Evolutionary conservation across 208 protist species (phyloP).

Genomic region (Wallacemonas sp.): DNA sequence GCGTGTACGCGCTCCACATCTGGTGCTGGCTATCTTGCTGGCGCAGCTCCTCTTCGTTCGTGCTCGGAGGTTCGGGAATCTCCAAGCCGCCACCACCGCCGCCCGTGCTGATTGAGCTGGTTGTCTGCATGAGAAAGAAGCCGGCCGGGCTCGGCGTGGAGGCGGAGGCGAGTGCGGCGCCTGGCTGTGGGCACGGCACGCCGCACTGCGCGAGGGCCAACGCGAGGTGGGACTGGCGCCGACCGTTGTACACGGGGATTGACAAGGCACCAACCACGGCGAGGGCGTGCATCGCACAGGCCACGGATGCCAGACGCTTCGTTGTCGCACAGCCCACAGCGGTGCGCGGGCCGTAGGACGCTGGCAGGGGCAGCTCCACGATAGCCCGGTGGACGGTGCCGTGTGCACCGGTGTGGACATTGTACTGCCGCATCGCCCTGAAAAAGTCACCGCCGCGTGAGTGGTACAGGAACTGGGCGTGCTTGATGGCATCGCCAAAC

Average conservation of each 20-base stretch:
- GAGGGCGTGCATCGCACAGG: constrained; percentile 70
- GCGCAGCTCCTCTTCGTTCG: background rate
- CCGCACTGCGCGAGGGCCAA: constrained; percentile 30
- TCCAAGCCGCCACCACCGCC: constrained; percentile 1
- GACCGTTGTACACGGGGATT: constrained; percentile 56
- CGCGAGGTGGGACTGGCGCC: constrained; percentile 48
- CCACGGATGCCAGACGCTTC: constrained; percentile 49
- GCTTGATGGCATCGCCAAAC: constrained; percentile 30
- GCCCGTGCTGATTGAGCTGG: background rate
- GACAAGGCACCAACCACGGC: constrained; percentile 56
- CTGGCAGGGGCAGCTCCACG: constrained; percentile 63
- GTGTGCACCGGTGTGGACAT: constrained; percentile 31
- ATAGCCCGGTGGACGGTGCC: constrained; percentile 78
- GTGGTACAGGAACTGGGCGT: constrained; percentile 43
- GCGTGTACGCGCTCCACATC: constrained; percentile 29
- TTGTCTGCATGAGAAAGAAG: constrained; percentile 25
- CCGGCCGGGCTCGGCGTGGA: constrained; percentile 63
- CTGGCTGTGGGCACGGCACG: constrained; percentile 23
- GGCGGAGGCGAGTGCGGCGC: constrained; percentile 22
- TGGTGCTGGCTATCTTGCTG: background rate
- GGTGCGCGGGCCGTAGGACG: constrained; percentile 50
- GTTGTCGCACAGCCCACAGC: constrained; percentile 66
- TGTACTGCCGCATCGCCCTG: constrained; percentile 74
- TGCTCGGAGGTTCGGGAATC: constrained; percentile 18
- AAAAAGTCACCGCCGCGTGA: constrained; percentile 50